phyloP scores from a whole-genome alignment of 23 red algal genomes.

The Gracilaria domingensis region DNA sequence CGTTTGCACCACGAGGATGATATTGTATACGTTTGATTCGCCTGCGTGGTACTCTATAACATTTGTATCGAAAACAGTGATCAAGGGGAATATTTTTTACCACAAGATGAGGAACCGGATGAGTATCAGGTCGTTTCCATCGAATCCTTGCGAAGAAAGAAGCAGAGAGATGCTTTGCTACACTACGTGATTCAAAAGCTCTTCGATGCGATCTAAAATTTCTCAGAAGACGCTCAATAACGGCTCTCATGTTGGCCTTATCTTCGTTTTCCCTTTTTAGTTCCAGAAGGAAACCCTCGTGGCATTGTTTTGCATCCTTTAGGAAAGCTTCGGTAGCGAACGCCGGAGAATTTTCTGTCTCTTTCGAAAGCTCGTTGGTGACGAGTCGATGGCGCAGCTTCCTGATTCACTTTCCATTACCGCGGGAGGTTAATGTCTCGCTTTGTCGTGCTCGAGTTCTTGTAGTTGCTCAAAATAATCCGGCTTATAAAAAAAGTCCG shows the following conservation, averaged over 20 bases:
- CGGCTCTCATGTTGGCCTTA: too few relatives aligned
- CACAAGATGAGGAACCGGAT: background rate
- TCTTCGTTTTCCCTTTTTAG: too few relatives aligned
- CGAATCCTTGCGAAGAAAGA: background rate
- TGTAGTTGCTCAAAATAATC: conserved; percentile 37
- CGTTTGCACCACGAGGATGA: background rate
- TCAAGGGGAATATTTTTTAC: background rate
- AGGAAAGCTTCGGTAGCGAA: too few relatives aligned
- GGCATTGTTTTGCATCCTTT: too few relatives aligned
- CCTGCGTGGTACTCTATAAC: background rate
- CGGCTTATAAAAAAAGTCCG: conserved; percentile 16
- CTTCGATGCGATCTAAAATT: too few relatives aligned
- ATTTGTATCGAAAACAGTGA: background rate
- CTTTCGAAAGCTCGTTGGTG: background rate
- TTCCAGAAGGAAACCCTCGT: too few relatives aligned
- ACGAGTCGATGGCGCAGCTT: too few relatives aligned
- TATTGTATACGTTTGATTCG: conserved; percentile 17
- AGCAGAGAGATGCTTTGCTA: too few relatives aligned
- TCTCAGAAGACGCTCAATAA: too few relatives aligned
- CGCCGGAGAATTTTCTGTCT: background rate
- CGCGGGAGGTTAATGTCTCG: conserved; percentile 9
- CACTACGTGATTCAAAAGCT: too few relatives aligned
- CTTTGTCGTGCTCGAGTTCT: conserved; percentile 34
- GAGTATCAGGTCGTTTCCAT: background rate
- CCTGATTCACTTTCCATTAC: background rate